Percentiles rank a stretch among this genome's conserved stretches.
Conservation (phyloP, 352 stramenopile genomes). For the Elongisporangium undulatum region DNA sequence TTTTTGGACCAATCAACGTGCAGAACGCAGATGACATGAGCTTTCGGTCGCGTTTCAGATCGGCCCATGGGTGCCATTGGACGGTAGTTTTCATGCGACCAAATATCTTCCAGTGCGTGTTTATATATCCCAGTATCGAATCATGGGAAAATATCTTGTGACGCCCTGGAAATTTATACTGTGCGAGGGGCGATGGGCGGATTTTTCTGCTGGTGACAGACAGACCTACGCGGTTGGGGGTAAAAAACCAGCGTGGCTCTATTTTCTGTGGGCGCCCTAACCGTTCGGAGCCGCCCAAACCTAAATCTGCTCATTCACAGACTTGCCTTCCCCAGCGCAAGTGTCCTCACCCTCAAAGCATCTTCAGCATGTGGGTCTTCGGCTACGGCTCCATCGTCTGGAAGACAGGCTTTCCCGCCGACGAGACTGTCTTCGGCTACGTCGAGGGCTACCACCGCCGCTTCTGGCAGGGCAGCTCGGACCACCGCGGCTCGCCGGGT, state of each 20-base stretch:
- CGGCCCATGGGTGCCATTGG: background rate
- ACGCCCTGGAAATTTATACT: background rate
- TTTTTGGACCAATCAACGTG: constrained; percentile 13
- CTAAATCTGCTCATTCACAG: background rate
- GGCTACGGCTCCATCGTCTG: constrained; percentile 81
- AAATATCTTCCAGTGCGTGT: constrained; percentile 2
- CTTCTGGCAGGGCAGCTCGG: constrained; percentile 88
- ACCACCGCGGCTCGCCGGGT: constrained; percentile 79
- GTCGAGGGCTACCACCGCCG: constrained; percentile 82
- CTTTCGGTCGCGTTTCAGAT: background rate
- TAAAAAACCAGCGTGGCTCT: background rate
- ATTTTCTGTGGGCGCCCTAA: background rate
- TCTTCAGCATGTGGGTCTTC: constrained; percentile 77
- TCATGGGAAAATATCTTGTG: background rate
- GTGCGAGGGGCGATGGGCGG: background rate
- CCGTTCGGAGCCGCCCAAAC: background rate
- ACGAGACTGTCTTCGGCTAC: constrained; percentile 68
- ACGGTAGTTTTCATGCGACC: background rate
- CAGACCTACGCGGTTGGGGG: background rate
- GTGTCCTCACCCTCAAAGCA: background rate
- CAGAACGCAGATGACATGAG: constrained; percentile 9
- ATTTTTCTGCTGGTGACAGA: background rate
- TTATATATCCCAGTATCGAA: constrained; percentile 2
- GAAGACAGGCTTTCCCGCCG: constrained; percentile 67
- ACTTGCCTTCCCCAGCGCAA: background rate